Base-by-base conservation (phyloP, 805 yeast species). In the Yarrowia hollandica region DNA sequence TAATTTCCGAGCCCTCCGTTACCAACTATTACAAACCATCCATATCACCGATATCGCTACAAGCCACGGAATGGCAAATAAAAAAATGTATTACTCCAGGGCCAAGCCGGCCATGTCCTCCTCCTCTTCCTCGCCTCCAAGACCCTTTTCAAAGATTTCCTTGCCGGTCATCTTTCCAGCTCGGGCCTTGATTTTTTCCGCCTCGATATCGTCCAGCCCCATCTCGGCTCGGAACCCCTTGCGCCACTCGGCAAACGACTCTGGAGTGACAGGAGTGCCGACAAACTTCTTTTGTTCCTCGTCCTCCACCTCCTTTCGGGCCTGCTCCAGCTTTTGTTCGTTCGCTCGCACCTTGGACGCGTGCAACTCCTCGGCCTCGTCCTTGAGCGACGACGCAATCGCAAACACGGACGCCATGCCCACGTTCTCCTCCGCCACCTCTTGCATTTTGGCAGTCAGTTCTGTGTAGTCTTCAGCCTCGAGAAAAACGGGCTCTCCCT, bases 361-460 rank as follows among this genome's bases (percentile, higher is more conserved):
- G 67, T 89, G 88, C 63, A 82, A 67, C 21, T 72, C 72, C 66
- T 94, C 99, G 12, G 89, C 92, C 60, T 79, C 79, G 52, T 92
- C 98, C 67, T 92, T 92, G 58, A 90, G 77, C 8, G 82, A 76
- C 0, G 95, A 82, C 0, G 88, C 80, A 42, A 92, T 70, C 1
- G 96, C 82, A 72, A 91, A 94, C 5, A 92, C 79, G 64, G 90
- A 84, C n/a, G 97, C 96, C 79, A 92, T 86, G 0, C 99, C 99
- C 1, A 91, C 62, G 67, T 88, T 85, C 68, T 86, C 83, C 61
- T 84, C 85, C 2, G 94, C 94, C 28, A 64, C 63, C 48, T 70
- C 72, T 18, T 61, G 52, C 30, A 71, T 69, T 34, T 60, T 60
- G 25, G 34, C 38, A 12, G 38, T 34, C 28, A 75, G 65, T 16